Percentiles rank a stretch among this genome's conserved stretches.
These are phyloP conservation scores for Marasmius fiardii DNA, from an alignment of 1,284 basidiomycete species.

Conservation along the genomic window DNA sequence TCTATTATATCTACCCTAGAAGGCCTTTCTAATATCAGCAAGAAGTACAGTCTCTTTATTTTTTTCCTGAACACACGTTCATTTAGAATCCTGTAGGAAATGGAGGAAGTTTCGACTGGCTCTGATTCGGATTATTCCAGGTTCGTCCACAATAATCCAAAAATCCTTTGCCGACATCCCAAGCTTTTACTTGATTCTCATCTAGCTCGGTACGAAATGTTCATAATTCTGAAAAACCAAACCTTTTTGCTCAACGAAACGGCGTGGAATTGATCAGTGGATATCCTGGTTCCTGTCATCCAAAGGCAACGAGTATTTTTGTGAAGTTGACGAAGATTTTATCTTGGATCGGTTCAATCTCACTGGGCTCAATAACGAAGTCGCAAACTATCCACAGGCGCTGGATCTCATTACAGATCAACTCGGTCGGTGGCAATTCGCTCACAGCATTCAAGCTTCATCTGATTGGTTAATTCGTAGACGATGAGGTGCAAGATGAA, in stretches of 20 bases:
- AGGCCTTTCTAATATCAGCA: background rate
- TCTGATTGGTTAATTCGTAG: slow-evolving; percentile 28
- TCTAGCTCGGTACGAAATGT: slow-evolving; percentile 34
- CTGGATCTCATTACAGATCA: slow-evolving; percentile 95
- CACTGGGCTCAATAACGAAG: slow-evolving; percentile 95
- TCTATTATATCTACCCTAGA: background rate
- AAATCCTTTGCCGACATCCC: slow-evolving; percentile 14
- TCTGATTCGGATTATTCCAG: slow-evolving; percentile 90
- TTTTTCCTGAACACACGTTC: background rate
- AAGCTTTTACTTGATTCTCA: slow-evolving; percentile 10
- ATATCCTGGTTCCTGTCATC: slow-evolving; percentile 98
- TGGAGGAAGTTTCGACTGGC: slow-evolving; percentile 85
- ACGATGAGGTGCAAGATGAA: slow-evolving; percentile 80
- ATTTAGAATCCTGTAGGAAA: slow-evolving; percentile 28
- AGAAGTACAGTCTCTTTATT: background rate
- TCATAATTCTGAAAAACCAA: background rate
- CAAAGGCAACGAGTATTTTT: slow-evolving; percentile 98
- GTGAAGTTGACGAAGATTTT: slow-evolving; percentile 99
- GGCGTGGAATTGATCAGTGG: slow-evolving; percentile 66
- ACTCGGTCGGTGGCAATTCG: slow-evolving; percentile 56
- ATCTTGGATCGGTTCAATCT: slow-evolving; percentile 98
- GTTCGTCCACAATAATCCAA: slow-evolving; percentile 35
- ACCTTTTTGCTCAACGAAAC: background rate
- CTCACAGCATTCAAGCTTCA: background rate
- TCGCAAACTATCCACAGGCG: slow-evolving; percentile 92